A percentile compares a stretch with the other conserved stretches of the same genome.
Conservation (phyloP, 2,329 filamentous ascomycete species). For the Parastagonospora nodorum region DNA sequence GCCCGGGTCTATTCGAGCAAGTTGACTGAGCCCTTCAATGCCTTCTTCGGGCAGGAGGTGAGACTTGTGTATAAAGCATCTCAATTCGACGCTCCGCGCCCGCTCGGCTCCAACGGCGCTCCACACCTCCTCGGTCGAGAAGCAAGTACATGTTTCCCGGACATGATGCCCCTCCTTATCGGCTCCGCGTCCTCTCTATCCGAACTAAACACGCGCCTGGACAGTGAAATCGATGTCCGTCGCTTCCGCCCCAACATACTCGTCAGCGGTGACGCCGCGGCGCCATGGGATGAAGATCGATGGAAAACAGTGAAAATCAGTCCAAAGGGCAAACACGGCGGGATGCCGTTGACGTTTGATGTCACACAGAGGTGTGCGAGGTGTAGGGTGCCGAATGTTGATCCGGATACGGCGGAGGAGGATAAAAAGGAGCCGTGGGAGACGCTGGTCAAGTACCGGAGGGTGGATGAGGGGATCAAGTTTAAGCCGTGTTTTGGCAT, state of each 20-base stretch:
- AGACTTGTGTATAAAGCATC: constrained; percentile 67
- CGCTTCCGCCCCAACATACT: constrained; percentile 69
- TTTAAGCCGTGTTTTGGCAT: constrained; percentile 72
- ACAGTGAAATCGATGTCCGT: constrained; percentile 59
- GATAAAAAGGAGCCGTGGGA: constrained; percentile 66
- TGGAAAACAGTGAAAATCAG: constrained; percentile 64
- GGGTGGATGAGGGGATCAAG: constrained; percentile 64
- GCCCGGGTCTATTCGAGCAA: constrained; percentile 58
- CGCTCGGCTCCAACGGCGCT: constrained; percentile 61
- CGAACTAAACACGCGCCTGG: constrained; percentile 63
- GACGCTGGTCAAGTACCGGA: constrained; percentile 63
- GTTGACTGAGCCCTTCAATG: constrained; percentile 60
- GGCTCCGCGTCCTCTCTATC: constrained; percentile 60
- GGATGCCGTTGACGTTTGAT: constrained; percentile 54
- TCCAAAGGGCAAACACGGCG: constrained; percentile 8
- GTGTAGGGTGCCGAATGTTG: constrained; percentile 69
- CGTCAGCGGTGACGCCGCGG: constrained; percentile 53
- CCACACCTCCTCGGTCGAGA: constrained; percentile 59
- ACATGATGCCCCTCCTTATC: constrained; percentile 63
- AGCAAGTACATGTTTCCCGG: constrained; percentile 63
- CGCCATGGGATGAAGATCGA: constrained; percentile 66
- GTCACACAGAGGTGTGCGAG: constrained; percentile 64
- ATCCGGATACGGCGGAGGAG: constrained; percentile 65
- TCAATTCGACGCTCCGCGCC: constrained; percentile 51
- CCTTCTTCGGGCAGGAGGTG: constrained; percentile 62